phyloP scores from a whole-genome alignment of 1,284 basidiomycete genomes.

The Trichosporon ovoides region DNA sequence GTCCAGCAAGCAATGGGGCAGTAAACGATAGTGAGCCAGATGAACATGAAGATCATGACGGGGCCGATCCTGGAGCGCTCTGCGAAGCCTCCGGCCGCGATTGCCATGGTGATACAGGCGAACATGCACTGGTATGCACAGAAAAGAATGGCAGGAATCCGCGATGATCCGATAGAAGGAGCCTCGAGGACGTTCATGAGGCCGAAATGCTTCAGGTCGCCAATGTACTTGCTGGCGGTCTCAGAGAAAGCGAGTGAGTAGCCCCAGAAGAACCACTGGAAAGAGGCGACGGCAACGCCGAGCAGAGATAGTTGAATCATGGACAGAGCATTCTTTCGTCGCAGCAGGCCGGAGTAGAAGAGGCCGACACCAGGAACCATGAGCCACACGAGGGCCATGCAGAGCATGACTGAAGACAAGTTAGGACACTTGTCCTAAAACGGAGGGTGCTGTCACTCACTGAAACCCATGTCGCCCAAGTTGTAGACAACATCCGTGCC shows the following conservation, averaged over 20 bases:
- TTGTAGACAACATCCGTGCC: constrained; percentile 49
- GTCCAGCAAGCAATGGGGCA: constrained; percentile 92
- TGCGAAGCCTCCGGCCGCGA: constrained; percentile 85
- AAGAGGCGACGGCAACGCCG: constrained; percentile 64
- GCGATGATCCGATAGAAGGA: constrained; percentile 63
- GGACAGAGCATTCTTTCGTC: constrained; percentile 85
- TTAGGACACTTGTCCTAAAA: neutral
- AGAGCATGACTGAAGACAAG: constrained; percentile 51
- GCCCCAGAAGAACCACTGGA: constrained; percentile 52
- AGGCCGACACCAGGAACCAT: constrained; percentile 83
- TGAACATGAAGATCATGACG: constrained; percentile 78
- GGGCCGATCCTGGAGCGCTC: constrained; percentile 86
- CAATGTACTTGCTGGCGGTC: constrained; percentile 26
- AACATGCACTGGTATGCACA: constrained; percentile 61
- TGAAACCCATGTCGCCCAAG: constrained; percentile 55
- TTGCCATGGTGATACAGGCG: constrained; percentile 55
- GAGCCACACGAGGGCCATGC: constrained; percentile 69
- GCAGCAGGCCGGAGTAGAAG: constrained; percentile 77
- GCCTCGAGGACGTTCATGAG: constrained; percentile 72
- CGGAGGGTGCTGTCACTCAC: constrained; percentile 36
- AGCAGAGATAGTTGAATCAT: constrained; percentile 85
- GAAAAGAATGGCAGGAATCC: constrained; percentile 78
- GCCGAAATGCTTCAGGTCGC: constrained; percentile 43
- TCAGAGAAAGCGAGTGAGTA: constrained; percentile 52
- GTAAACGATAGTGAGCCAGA: constrained; percentile 91